These are phyloP conservation scores for Porogramme epimiltina DNA, from an alignment of 1,284 basidiomycete genomes.

Conservation along the genomic window DNA sequence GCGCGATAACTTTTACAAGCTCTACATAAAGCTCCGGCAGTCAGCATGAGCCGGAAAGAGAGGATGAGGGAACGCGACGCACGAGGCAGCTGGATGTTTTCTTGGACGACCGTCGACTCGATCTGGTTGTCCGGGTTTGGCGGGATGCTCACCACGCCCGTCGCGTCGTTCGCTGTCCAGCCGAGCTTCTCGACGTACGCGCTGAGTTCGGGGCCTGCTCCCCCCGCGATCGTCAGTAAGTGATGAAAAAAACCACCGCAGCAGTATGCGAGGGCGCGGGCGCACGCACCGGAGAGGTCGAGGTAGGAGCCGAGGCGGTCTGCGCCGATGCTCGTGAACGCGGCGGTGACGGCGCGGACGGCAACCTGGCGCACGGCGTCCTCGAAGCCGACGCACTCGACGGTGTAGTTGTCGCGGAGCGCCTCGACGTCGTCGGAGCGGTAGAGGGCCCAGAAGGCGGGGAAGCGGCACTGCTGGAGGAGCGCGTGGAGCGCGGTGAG, in stretches of 20 bases:
- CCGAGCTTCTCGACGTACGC: constrained; percentile 71
- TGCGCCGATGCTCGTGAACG: constrained; percentile 76
- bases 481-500: constrained; percentile 77
- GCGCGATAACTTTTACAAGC: constrained; percentile 81
- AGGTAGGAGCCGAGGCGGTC: constrained; percentile 75
- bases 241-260: constrained; percentile 8
- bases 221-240: constrained; percentile 12
- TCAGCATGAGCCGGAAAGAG: neutral
- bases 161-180: constrained; percentile 70
- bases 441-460: constrained; percentile 84
- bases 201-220: constrained; percentile 59
- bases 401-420: constrained; percentile 84
- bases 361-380: constrained; percentile 77
- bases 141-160: constrained; percentile 71
- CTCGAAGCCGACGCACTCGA: constrained; percentile 82
- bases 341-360: constrained; percentile 75
- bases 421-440: constrained; percentile 65
- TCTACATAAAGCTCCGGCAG: constrained; percentile 46
- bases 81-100: constrained; percentile 89
- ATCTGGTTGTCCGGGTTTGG: constrained; percentile 95
- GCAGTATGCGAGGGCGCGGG: constrained; percentile 9
- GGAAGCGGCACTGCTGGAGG: constrained; percentile 88
- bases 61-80: constrained; percentile 36
- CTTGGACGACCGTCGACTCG: constrained; percentile 91
- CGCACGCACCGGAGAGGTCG: constrained; percentile 63